phyloP scores from a whole-genome alignment of 768 basidiomycete species.

The Boletales sp. region DNA sequence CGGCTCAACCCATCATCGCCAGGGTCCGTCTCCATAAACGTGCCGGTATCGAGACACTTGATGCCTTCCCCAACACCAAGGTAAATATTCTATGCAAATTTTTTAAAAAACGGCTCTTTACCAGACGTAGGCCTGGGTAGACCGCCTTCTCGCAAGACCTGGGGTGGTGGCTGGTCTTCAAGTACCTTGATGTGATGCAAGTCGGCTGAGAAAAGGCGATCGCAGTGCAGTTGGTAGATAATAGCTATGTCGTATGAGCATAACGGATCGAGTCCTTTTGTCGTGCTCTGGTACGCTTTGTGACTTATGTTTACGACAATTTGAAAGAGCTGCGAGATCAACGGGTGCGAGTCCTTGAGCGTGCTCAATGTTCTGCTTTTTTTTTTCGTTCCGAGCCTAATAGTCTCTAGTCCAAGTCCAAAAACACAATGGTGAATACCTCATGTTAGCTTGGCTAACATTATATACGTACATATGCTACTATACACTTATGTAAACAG shows the following conservation, averaged over 20 bases:
- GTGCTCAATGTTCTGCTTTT: no score
- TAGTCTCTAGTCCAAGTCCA: no score
- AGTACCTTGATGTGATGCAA: slow-evolving; percentile 6
- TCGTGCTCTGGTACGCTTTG: neutral
- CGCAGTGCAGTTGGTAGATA: neutral
- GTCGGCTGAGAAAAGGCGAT: neutral
- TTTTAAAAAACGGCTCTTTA: neutral
- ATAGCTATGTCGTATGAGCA: neutral
- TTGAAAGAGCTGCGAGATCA: no score
- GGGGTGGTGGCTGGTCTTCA: slow-evolving; percentile 22
- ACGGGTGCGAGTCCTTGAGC: no score
- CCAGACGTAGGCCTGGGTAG: slow-evolving; percentile 25
- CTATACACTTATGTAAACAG: no score
- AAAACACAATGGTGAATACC: no score
- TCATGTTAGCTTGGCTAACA: no score
- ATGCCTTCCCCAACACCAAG: slow-evolving; percentile 63
- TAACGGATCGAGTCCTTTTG: neutral
- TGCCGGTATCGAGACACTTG: slow-evolving; percentile 53
- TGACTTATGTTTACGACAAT: no score
- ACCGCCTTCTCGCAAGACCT: slow-evolving; percentile 23
- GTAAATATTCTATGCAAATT: slow-evolving; percentile 23
- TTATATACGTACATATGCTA: no score
- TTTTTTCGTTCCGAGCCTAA: no score
- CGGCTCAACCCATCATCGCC: neutral
- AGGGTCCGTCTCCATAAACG: slow-evolving; percentile 54